Evolutionary conservation across 495 filamentous ascomycete genomes (phyloP), one percentile per base, ranked within the genome.

Genomic region (Penicillium maclennaniae): DNA sequence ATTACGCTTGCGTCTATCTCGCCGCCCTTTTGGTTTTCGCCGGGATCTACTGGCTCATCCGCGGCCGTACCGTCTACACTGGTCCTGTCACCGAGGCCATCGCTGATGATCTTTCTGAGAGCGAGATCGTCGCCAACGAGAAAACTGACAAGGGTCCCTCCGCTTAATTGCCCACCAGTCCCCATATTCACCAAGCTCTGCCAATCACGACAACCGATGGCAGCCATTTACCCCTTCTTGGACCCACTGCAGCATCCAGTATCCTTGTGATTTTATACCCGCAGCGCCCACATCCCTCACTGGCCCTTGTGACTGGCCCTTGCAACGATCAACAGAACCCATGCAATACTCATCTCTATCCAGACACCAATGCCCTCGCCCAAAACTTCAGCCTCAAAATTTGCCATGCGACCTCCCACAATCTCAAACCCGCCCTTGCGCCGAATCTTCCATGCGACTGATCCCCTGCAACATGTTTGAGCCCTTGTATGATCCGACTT

Each of bases 1-100:
- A 77, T 59, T 77, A 76, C 54, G 62, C 63, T 43, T 60, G 50
- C 43, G 64, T 49, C 17, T 58, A 53, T 42, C 21, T 50, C 9
- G 46, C 37, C 14, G 55, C 50, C 7, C 50, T 58, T 36, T 31
- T 58, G 15, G 37, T 58, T 5, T 53, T 50, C 20, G 39, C 55
- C n/a, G 7, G 46, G 53, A 26, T 39, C 20, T 65, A 46, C 41
- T 65, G 50, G 59, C 53, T 28, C 46, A 58, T 53, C 55, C 53
- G 26, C 47, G 62, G 62, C 47, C 53, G 31, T 23, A 40, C 15
- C 36, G 62, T 65, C 15, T 57, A 65, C 47, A 56, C 52, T 4
- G 62, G 59, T 1, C 49, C 60, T 8, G 40, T 55, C 37, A 51
- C 54, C 7, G 58, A 62, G 48, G 62, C 60, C 16, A 25, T 62